These are phyloP conservation scores for Acer yangbiense DNA, from an alignment of 345 rosid genomes.

Conservation along the genomic window DNA sequence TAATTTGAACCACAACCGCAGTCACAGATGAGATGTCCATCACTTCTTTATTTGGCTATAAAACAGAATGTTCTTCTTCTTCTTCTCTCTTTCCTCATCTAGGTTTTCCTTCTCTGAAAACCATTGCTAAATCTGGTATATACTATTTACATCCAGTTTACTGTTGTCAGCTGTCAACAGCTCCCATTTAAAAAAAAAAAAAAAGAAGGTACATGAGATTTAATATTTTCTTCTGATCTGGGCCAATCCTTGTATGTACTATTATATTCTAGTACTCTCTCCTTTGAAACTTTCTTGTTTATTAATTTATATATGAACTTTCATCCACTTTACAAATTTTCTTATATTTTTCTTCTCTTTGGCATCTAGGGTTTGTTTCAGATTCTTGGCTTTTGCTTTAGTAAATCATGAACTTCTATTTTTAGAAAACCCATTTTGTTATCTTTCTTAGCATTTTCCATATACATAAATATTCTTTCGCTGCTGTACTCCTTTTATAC, in stretches of 20 bases:
- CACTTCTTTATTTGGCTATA: constrained; percentile 8
- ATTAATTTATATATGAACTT: background rate
- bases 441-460: too few species aligned
- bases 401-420: too few species aligned
- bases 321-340: background rate
- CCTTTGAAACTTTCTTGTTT: background rate
- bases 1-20: too few species aligned
- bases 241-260: background rate
- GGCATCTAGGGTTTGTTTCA: constrained; percentile 18
- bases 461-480: too few species aligned
- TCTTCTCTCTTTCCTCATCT: background rate
- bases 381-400: background rate
- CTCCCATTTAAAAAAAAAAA: too few species aligned
- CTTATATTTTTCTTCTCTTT: background rate
- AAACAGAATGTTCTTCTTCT: constrained; percentile 15
- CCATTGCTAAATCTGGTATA: background rate
- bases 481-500: too few species aligned
- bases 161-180: too few species aligned
- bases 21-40: too few species aligned
- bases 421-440: too few species aligned
- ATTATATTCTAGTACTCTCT: too few species aligned
- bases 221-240: too few species aligned
- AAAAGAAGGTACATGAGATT: background rate
- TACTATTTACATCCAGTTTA: background rate
- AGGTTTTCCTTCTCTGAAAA: background rate